Evolutionary conservation across 1,284 basidiomycete species (phyloP).

Genomic region (Ceratobasidium papillatum): DNA sequence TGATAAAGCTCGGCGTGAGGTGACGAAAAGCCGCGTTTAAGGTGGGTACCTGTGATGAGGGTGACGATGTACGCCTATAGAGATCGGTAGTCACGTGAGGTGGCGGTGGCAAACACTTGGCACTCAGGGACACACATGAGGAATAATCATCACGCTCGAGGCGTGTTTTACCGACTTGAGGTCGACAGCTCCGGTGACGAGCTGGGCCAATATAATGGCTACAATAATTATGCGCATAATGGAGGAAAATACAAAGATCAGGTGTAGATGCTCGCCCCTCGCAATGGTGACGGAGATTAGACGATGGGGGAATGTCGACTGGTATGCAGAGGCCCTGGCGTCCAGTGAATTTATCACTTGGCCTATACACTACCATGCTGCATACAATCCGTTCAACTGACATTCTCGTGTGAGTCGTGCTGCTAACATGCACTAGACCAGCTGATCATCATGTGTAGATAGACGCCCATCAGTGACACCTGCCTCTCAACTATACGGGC

Average conservation of each 20-base stretch:
- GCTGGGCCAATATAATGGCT: background rate
- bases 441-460: no score
- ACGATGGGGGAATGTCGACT: background rate
- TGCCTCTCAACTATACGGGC: no score
- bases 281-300: background rate
- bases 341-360: no score
- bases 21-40: conserved; percentile 33
- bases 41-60: background rate
- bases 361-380: no score
- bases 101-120: no score
- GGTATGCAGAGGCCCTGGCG: no score
- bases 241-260: background rate
- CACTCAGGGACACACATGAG: conserved; percentile 10
- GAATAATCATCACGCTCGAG: conserved; percentile 1
- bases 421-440: no score
- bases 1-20: conserved; percentile 30
- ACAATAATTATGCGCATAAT: background rate
- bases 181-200: conserved; percentile 27
- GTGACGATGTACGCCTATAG: conserved; percentile 29
- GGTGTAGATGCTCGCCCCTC: background rate
- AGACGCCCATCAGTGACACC: no score
- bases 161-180: conserved; percentile 16
- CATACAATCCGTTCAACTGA: no score
- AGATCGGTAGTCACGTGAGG: no score
- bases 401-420: no score